Base-by-base conservation (phyloP, 1,284 basidiomycete genomes). In the Sparassis latifolia region DNA sequence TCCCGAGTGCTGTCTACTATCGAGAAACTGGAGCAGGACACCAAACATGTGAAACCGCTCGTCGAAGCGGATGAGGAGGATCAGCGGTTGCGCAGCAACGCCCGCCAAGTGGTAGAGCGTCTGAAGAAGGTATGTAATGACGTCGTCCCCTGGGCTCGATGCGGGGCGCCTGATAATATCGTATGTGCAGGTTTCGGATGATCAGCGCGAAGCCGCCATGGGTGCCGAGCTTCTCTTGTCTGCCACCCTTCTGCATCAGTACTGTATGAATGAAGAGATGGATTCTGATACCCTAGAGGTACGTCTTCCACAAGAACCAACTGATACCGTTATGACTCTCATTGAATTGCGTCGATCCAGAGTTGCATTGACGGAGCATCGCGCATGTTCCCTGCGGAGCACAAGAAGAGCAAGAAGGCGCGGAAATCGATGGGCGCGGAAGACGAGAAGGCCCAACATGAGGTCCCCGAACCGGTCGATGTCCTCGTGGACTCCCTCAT, bases 401-500 rank as follows among this genome's bases (percentile, higher is more conserved):
- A 66, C 42, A 66, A 70, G 50, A 76, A 75, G 58, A 68, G 71
- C 44, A 66, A 69, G 64, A 80, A 74, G 62, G 62, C 66, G 42
- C 69, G 66, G 52, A 78, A 73, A 55, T 68, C 72, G 44, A 56
- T 59, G 6, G 63, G 64, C 10, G 61, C 58, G 27, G 65, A 68
- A 27, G 61, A 49, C 54, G 75, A 65, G 27, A 63, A 69, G 10
- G 20, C 20, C 20, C 20, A 20, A 20, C 20, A 20, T 20, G 72
- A 70, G 33, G 73, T 70, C 30, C 70, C 73, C 27, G 69, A 79
- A 41, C 84, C 91, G 1, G 82, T 95, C 47, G 93, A 97, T 59
- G 69, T 93, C 33, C 75, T 98, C 38, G 84, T 95, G 45, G 95
- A 98, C 63, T 79, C 80, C 29, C 80, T 98, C 52, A 88, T 98